Evolutionary conservation across 768 basidiomycete genomes (phyloP).

Genomic region (Leccinum broughii): DNA sequence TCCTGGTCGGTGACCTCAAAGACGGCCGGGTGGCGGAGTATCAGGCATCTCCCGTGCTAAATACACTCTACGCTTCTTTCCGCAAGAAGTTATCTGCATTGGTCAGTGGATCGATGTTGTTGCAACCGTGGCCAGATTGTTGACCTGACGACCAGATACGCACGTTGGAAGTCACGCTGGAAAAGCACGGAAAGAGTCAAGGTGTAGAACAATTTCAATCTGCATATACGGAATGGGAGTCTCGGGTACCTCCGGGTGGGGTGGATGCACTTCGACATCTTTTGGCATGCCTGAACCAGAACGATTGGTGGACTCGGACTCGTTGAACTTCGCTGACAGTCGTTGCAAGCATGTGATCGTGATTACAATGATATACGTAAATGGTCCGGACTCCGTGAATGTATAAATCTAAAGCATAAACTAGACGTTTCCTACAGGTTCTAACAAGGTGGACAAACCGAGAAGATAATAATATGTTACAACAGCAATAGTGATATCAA

Average conservation of each 20-base stretch:
- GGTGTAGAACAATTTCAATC: constrained; percentile 24
- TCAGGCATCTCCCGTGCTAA: constrained; percentile 56
- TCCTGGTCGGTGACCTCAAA: constrained; percentile 62
- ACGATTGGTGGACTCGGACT: constrained; percentile 55
- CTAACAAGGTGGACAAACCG: constrained; percentile 11
- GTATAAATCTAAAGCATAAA: constrained; percentile 30
- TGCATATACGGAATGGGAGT: constrained; percentile 28
- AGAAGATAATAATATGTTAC: constrained; percentile 2
- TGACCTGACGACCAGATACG: constrained; percentile 45
- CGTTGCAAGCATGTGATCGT: constrained; percentile 11
- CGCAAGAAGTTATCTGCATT: constrained; percentile 53
- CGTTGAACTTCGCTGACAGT: not conserved
- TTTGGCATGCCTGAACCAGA: constrained; percentile 52
- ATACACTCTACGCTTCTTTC: constrained; percentile 55
- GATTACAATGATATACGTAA: constrained; percentile 14
- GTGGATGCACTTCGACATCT: constrained; percentile 56
- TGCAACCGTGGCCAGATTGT: not conserved
- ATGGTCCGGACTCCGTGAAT: constrained; percentile 4
- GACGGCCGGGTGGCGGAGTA: constrained; percentile 60
- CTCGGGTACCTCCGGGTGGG: constrained; percentile 47
- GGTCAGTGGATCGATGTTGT: constrained; percentile 41
- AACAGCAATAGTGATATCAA: constrained; percentile 10
- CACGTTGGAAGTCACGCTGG: constrained; percentile 54
- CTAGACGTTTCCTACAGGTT: constrained; percentile 11
- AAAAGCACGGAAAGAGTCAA: constrained; percentile 43